A percentile compares a stretch with the other conserved stretches of the same genome.
phyloP scores from a whole-genome alignment of 495 filamentous ascomycete species.

The Penicillium taxi region DNA sequence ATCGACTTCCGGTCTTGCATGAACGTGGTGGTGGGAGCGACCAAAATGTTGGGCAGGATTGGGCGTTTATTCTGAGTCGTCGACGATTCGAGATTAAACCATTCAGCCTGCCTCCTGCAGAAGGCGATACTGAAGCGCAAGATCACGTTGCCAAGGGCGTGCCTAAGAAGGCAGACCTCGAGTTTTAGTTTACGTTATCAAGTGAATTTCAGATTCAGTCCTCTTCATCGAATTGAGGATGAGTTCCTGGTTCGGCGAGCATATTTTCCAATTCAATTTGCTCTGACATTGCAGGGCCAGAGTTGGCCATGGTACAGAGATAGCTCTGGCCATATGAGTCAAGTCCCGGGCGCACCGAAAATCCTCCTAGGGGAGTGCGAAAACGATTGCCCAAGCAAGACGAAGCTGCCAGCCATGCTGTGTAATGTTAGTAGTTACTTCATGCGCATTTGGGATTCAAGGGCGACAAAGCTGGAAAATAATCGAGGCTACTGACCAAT shows the following conservation, averaged over 20 bases:
- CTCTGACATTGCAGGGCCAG: constrained; percentile 50
- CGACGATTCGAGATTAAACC: constrained; percentile 79
- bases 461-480: too few relatives aligned
- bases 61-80: constrained; percentile 82
- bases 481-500: constrained; percentile 30
- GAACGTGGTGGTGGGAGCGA: constrained; percentile 79
- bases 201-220: constrained; percentile 19
- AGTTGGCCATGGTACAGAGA: constrained; percentile 45
- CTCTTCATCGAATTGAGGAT: constrained; percentile 28
- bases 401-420: constrained; percentile 50
- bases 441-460: not conserved
- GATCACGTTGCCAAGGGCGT: constrained; percentile 42
- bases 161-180: constrained; percentile 59
- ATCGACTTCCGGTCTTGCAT: constrained; percentile 73
- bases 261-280: constrained; percentile 58
- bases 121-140: constrained; percentile 66
- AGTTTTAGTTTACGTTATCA: constrained; percentile 55
- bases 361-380: constrained; percentile 33
- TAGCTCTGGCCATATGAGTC: constrained; percentile 48
- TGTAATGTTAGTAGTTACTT: constrained; percentile 17
- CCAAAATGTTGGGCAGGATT: constrained; percentile 63
- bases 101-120: constrained; percentile 84
- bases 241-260: constrained; percentile 37
- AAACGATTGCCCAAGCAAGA: constrained; percentile 52
- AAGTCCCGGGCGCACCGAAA: constrained; percentile 28